Evolutionary conservation across 2,329 filamentous ascomycete species (phyloP), one percentile per base, ranked within the genome.

Genomic region (Rutstroemia sp.): DNA sequence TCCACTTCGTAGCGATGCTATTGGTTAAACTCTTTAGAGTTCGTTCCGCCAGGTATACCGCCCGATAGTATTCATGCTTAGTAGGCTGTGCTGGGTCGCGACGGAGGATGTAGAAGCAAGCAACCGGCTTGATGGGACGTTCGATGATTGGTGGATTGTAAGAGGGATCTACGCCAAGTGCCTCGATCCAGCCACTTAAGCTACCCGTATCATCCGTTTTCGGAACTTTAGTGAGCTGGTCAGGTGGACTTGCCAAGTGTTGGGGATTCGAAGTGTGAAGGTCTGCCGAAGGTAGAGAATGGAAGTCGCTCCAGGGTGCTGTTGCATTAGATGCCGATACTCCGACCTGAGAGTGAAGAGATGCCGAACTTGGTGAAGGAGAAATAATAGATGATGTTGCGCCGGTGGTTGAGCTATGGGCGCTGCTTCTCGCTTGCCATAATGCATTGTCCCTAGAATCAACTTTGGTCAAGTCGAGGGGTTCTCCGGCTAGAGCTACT

Each of bases 151-250:
- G 92, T 46, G 94, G 87, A 57, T 86, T 83, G 69, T 97, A 99
- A 2, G 80, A 81, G 16, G 85, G 76, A 69, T 97, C 94, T n/a
- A 97, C 89, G 34, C 90, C 94, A 7, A 96, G 73, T 1, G 91
- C 90, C 69, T 96, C 91, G 60, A 97, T 94, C 85, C 88, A 96
- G 5, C 88, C 87, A 58, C 83, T 87, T 27, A 91, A 75, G 23
- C 80, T 82, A 9, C 86, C 86, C 38, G 81, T 75, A 21, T 83
- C 80, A 53, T 85, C 82, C 1, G 75, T 79, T 63, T 76, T 76
- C 46, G 75, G 72, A n/a, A 82, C 69, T 61, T 78, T 88, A 69
- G 70, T 84, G 68, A 64, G 71, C 39, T 77, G 79, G 71, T 72
- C 78, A 60, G 76, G 74, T 19, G 76, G 75, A 51, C 71, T 75